Evolutionary conservation across 108 stramenopile genomes (phyloP), one percentile per base, ranked within the genome.

Genomic region (Skeletonema costatum): DNA sequence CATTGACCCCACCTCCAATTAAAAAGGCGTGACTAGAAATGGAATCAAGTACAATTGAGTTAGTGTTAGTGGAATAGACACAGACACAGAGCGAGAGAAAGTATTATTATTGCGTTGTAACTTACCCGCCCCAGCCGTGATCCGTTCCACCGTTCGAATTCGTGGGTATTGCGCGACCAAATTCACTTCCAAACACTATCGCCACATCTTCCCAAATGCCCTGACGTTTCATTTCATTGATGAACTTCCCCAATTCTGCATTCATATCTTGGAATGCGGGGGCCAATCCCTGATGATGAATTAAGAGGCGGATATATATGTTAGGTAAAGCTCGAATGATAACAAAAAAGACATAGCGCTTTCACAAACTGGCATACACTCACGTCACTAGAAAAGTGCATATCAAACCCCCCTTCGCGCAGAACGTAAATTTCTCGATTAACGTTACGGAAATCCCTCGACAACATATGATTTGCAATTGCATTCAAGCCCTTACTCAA

Each of bases 111-210:
- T 67, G 25, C 25, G 25, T 25, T 0, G 66, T 17, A 12, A 69
- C 19, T 69, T 17, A 48, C 44, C 68, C 21, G 60, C 14, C 62
- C 62, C 73, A 74, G 10, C 67, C 71, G 41, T 84, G 79, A 71
- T 87, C 87, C 16, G 71, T 80, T 6, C 87, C 87, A 63, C 38
- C 68, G 44, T 66, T 67, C 12, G 66, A 64, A 64, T 88, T 88
- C 30, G 72, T 38, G 6, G 68, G 77, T 4, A 88, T n/a, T 1
- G 75, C 71, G 1, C 87, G 73, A 30, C 76, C 87, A 68, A 88
- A 88, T 13, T 88, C 87, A n/a, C 64, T 68, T 19, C 60, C 70
- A 19, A 71, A 39, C 0, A 80, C 66, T 41, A 88, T 64, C 5
- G 70, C 68, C 9, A 80, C 70, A 14, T 77, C 59, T 2, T 88